These are phyloP conservation scores for Pleurotus cornucopiae DNA, from an alignment of 768 basidiomycete genomes.

Conservation along the genomic window DNA sequence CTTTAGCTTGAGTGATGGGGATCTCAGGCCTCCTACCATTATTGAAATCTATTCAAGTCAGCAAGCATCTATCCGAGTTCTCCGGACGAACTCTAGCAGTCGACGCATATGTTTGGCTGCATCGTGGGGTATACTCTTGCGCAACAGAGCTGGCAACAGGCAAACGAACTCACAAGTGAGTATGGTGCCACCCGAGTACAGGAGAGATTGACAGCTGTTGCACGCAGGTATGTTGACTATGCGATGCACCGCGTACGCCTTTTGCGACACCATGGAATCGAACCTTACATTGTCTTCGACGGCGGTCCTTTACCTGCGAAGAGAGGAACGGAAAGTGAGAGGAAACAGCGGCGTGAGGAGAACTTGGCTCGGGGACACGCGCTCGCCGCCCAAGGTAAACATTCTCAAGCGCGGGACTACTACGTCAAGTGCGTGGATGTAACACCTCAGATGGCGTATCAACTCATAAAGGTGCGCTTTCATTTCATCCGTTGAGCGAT, in stretches of 20 bases:
- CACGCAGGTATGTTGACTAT: constrained; percentile 87
- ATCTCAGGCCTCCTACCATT: constrained; percentile 88
- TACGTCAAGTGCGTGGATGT: constrained; percentile 93
- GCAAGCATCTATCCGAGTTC: constrained; percentile 76
- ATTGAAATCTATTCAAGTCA: constrained; percentile 84
- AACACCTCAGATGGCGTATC: constrained; percentile 95
- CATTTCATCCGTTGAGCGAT: too few species aligned
- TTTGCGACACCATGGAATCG: constrained; percentile 77
- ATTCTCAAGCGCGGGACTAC: constrained; percentile 77
- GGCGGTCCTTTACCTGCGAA: constrained; percentile 96
- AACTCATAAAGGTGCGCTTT: constrained; percentile 82
- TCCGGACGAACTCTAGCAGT: constrained; percentile 83
- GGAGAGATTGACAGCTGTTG: neutral
- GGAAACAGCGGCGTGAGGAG: constrained; percentile 73
- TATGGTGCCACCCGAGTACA: neutral
- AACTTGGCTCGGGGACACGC: constrained; percentile 70
- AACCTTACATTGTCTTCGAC: constrained; percentile 93
- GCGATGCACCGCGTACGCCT: constrained; percentile 90
- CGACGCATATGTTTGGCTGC: constrained; percentile 95
- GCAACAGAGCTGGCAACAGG: constrained; percentile 88
- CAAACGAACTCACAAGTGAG: constrained; percentile 78
- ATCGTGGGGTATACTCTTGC: constrained; percentile 85
- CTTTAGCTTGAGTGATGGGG: constrained; percentile 54
- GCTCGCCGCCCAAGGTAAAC: constrained; percentile 73
- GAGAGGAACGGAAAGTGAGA: constrained; percentile 79